phyloP scores from a whole-genome alignment of 441 rosid species.

The Capsella rubella region DNA sequence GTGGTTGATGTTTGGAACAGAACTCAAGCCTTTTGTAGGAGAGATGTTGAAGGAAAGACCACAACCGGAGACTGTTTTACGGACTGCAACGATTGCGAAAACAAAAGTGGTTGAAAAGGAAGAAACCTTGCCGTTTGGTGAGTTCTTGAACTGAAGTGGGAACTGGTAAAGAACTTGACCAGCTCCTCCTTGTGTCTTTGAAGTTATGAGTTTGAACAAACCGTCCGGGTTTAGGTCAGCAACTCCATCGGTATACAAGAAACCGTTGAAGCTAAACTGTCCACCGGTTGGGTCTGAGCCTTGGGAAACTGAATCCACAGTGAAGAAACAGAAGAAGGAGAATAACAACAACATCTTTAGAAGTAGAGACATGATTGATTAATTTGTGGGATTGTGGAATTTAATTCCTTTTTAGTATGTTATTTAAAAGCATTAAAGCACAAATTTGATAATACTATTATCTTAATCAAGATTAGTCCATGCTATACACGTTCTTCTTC shows the following conservation, averaged over 20 bases:
- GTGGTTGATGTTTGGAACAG: constrained; percentile 26
- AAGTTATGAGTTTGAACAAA: constrained; percentile 42
- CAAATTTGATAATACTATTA: neutral
- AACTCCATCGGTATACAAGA: constrained; percentile 38
- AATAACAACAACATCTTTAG: neutral
- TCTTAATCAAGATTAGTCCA: constrained; percentile 5
- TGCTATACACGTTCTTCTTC: constrained; percentile 22
- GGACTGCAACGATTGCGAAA: constrained; percentile 34
- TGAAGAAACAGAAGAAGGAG: neutral
- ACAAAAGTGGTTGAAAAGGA: constrained; percentile 9
- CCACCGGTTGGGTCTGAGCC: constrained; percentile 34
- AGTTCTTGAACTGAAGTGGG: constrained; percentile 3
- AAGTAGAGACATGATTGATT: constrained; percentile 23
- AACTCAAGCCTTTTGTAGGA: constrained; percentile 49
- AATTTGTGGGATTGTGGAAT: neutral
- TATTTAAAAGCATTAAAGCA: constrained; percentile 30
- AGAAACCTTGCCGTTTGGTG: constrained; percentile 2
- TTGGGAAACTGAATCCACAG: constrained; percentile 13
- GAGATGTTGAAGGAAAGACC: constrained; percentile 60
- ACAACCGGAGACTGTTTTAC: constrained; percentile 58
- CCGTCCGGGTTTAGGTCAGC: constrained; percentile 42
- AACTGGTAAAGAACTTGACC: constrained; percentile 19
- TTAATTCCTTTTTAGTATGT: neutral
- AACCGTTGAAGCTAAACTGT: constrained; percentile 38
- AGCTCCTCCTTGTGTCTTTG: constrained; percentile 26